Base-by-base conservation (phyloP, 768 basidiomycete genomes). In the Boletus rubropictus region DNA sequence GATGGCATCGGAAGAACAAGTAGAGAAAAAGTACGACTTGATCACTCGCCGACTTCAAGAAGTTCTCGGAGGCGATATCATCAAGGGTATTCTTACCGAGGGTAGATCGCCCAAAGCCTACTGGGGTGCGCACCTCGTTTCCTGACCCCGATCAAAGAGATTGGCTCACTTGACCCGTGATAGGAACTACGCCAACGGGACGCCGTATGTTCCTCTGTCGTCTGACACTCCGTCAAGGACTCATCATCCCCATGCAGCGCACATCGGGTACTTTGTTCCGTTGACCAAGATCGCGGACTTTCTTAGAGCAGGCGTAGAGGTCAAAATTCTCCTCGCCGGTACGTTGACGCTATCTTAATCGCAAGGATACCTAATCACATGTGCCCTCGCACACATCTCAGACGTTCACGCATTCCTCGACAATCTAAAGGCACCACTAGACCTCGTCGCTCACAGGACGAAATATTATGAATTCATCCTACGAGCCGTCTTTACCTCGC, bases 381-480 rank as follows among this genome's bases (percentile, higher is more conserved):
- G 3, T 39, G 17, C 41, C 29, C 56, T 2, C 14, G 12, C 15
- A 7, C 41, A 27, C 39, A 31, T 33, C 21, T 4, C 62, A 89
- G 92, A 96, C 63, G 80, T 97, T 12, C 96, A 98, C 58, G 96
- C 93, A 7, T 98, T 98, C 74, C 80, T 99, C 39, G 96, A 99
- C 64, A 96, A 97, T 61, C 73, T 94, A 56, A 99, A 99, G 69
- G 94, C 96, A 0, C 94, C 95, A 0, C 71, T 95, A 1, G 91
- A 93, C 39, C 87, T 96, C 48, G 91, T 99, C 39, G 78, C 76
- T 0, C 77, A 93, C 68, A 79, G 94, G 24, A 89, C 86, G 49
- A 82, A 84, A 57, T 99, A 95, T 80, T 99, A 99, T 72, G 72
- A 90, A 57, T 76, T 77, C 60, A 49, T 97, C 48, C 77, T 98